phyloP scores from a whole-genome alignment of 148 eudicot genomes.

The Rhododendron molle region DNA sequence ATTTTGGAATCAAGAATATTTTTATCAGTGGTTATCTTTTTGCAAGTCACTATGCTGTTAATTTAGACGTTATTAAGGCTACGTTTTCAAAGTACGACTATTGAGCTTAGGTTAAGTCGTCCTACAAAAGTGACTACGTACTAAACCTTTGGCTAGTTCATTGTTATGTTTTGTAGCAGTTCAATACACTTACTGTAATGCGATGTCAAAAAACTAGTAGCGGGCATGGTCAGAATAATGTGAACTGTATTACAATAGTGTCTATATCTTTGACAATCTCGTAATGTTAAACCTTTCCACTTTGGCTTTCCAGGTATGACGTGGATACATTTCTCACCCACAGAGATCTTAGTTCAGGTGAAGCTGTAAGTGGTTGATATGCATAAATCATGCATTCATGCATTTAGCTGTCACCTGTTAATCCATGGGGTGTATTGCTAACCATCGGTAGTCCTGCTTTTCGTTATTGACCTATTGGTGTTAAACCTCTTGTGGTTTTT shows the following conservation, averaged over 20 bases:
- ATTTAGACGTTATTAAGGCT: neutral
- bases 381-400: neutral
- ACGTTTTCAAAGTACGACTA: neutral
- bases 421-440: neutral
- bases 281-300: neutral
- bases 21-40: neutral
- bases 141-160: neutral
- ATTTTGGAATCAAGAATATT: neutral
- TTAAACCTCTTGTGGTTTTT: neutral
- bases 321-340: conserved; percentile 65
- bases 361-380: conserved; percentile 58
- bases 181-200: neutral
- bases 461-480: neutral
- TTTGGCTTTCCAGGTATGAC: conserved; percentile 66
- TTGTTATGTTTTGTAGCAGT: neutral
- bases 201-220: neutral
- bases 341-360: conserved; percentile 59
- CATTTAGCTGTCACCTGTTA: neutral
- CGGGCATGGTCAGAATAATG: neutral
- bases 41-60: neutral
- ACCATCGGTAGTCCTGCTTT: neutral
- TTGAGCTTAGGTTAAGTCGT: neutral
- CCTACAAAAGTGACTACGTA: neutral
- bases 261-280: neutral
- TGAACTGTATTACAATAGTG: neutral